Evolutionary conservation across 768 basidiomycete species (phyloP).

Genomic region (Mrakia frigida): DNA sequence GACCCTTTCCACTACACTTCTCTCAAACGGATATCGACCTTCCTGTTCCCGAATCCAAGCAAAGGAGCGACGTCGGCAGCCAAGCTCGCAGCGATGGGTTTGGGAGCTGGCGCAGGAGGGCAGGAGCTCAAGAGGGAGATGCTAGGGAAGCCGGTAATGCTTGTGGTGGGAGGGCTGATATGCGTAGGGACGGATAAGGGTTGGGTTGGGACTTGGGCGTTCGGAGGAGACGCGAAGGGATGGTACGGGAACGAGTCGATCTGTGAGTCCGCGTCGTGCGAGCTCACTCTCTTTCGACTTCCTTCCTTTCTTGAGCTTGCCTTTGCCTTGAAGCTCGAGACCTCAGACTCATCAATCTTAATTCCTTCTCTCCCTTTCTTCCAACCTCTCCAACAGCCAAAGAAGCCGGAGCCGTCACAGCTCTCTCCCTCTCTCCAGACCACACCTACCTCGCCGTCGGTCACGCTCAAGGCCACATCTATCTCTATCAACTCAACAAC

Average conservation of each 20-base stretch:
- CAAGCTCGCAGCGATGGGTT: conserved; percentile 15
- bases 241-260: conserved; percentile 66
- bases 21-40: conserved; percentile 27
- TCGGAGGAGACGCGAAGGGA: conserved; percentile 74
- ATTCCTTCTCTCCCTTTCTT: not conserved
- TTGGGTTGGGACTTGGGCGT: conserved; percentile 76
- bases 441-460: conserved; percentile 89
- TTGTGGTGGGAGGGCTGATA: conserved; percentile 79
- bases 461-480: conserved; percentile 75
- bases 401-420: conserved; percentile 70
- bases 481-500: conserved; percentile 77
- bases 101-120: not conserved
- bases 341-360: not conserved
- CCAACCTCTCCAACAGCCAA: conserved; percentile 48
- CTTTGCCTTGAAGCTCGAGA: not conserved
- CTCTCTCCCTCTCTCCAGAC: conserved; percentile 84
- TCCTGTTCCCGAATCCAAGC: conserved; percentile 15
- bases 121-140: conserved; percentile 9
- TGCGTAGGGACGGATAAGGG: conserved; percentile 83
- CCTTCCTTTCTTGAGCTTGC: conserved; percentile 26
- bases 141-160: conserved; percentile 64
- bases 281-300: conserved; percentile 24
- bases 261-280: conserved; percentile 52
- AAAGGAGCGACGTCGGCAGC: not conserved
- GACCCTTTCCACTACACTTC: conserved; percentile 26